Conservation (phyloP, 345 rosid species). For the Heritiera littoralis region DNA sequence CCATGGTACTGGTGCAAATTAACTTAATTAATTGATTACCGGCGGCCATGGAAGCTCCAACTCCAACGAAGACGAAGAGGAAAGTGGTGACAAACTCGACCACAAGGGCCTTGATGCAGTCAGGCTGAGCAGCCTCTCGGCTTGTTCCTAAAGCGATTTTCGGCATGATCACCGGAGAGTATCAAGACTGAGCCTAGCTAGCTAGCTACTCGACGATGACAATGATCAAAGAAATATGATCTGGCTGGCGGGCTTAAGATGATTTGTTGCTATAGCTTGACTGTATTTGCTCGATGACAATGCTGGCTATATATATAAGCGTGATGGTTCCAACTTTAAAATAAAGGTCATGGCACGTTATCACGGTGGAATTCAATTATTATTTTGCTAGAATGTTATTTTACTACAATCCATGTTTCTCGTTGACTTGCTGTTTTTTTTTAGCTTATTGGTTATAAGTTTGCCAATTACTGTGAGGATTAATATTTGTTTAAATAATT, state of each 20-base stretch:
- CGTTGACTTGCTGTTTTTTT: background rate
- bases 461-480: background rate
- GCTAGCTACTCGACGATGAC: background rate
- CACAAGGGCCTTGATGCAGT: conserved; percentile 72
- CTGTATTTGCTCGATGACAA: background rate
- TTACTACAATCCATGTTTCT: too few species aligned
- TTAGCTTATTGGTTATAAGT: background rate
- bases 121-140: conserved; percentile 61
- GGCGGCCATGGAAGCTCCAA: conserved; percentile 77
- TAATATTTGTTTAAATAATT: background rate
- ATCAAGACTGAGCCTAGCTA: background rate
- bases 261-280: background rate
- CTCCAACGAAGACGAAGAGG: conserved; percentile 80
- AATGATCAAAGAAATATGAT: background rate
- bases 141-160: conserved; percentile 66
- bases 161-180: conserved; percentile 42
- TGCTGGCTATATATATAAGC: background rate
- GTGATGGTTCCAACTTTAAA: too few species aligned
- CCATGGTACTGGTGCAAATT: background rate
- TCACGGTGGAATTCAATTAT: too few species aligned
- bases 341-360: too few species aligned
- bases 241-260: background rate
- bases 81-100: conserved; percentile 87
- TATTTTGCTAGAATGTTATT: too few species aligned
- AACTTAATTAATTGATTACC: conserved; percentile 35